These are phyloP conservation scores for Pyrus hybrid DNA, from an alignment of 331 rosid genomes.

Conservation along the genomic window DNA sequence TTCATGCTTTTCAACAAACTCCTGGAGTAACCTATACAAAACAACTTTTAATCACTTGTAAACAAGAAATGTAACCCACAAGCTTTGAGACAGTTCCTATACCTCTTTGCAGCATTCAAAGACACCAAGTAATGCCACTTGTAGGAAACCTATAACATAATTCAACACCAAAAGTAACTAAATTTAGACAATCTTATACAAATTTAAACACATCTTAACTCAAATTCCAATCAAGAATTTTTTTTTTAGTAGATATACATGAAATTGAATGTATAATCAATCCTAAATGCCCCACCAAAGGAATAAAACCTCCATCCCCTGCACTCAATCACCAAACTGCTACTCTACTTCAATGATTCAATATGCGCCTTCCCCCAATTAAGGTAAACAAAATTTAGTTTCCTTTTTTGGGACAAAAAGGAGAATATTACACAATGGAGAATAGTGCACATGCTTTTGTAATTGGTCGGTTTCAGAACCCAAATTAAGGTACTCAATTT, in stretches of 20 bases:
- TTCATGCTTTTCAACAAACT: constrained; percentile 63
- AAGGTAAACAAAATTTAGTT: no score
- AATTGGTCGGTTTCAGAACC: no score
- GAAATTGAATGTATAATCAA: no score
- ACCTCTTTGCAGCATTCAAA: constrained; percentile 80
- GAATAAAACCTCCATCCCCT: no score
- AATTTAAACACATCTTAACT: neutral
- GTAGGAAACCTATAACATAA: constrained; percentile 56
- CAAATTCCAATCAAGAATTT: neutral
- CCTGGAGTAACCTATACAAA: constrained; percentile 65
- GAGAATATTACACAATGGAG: no score
- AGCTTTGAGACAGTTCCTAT: neutral
- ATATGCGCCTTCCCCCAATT: no score
- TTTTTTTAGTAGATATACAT: neutral
- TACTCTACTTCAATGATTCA: no score
- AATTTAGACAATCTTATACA: neutral
- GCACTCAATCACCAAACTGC: no score
- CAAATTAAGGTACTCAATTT: no score
- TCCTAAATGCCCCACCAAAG: no score
- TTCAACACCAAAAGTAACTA: neutral
- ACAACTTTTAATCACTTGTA: constrained; percentile 15
- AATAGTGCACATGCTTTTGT: no score
- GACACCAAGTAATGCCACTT: constrained; percentile 88
- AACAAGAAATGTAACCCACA: neutral
- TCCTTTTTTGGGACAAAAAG: no score